A percentile compares a stretch with the other conserved stretches of the same genome.
Conservation (phyloP, 2,329 filamentous ascomycete species). For the Aspergillus fischeri region DNA sequence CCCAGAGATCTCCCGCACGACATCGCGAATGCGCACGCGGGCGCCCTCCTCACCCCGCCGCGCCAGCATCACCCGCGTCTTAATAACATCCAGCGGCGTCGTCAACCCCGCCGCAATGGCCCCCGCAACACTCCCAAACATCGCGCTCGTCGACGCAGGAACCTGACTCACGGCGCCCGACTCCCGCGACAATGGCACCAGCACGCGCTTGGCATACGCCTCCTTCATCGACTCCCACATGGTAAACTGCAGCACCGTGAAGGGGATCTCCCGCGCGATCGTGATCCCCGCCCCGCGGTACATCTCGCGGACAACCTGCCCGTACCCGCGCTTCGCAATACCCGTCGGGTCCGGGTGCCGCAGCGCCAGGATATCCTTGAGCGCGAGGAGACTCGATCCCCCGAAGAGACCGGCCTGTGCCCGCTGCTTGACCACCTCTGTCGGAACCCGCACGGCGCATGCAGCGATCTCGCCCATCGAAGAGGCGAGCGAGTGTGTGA, state of each 20-base stretch:
- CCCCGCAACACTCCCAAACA: slow-evolving; percentile 80
- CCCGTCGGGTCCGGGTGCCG: slow-evolving; percentile 33
- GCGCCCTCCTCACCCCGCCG: slow-evolving; percentile 52
- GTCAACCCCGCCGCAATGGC: slow-evolving; percentile 83
- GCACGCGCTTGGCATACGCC: slow-evolving; percentile 35
- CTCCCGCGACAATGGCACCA: not conserved
- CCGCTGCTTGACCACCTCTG: slow-evolving; percentile 94
- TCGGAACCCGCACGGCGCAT: slow-evolving; percentile 87
- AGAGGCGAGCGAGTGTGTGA: slow-evolving; percentile 78
- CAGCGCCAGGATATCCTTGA: slow-evolving; percentile 64
- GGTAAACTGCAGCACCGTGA: slow-evolving; percentile 95
- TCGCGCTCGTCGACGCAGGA: slow-evolving; percentile 70
- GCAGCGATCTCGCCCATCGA: slow-evolving; percentile 85
- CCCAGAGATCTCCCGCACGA: slow-evolving; percentile 62
- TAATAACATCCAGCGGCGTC: slow-evolving; percentile 91
- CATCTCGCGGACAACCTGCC: slow-evolving; percentile 71
- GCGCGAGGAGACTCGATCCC: slow-evolving; percentile 61
- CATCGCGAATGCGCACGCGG: slow-evolving; percentile 34
- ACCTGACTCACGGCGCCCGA: slow-evolving; percentile 42
- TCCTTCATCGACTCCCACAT: slow-evolving; percentile 91
- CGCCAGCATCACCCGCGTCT: slow-evolving; percentile 93
- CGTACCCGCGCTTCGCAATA: slow-evolving; percentile 37
- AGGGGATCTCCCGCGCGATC: slow-evolving; percentile 91
- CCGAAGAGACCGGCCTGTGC: slow-evolving; percentile 84
- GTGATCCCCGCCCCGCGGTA: slow-evolving; percentile 93